Conservation (phyloP, 2,329 filamentous ascomycete genomes). For the Microascus cirrosus region DNA sequence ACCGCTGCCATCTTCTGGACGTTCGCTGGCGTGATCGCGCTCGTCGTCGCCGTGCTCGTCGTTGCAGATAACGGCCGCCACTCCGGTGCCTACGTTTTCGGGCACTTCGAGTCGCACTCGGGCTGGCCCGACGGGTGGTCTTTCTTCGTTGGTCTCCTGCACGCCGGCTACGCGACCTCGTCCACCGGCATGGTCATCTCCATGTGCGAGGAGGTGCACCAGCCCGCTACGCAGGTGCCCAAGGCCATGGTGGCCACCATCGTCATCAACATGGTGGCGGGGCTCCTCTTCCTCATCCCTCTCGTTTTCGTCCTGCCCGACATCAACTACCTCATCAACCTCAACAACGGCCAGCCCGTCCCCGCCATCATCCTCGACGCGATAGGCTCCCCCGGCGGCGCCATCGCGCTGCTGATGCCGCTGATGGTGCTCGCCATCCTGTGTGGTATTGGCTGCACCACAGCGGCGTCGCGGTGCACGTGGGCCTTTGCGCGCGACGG, state of each 20-base stretch:
- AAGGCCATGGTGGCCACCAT: slow-evolving; percentile 62
- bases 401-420: slow-evolving; percentile 52
- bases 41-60: slow-evolving; percentile 49
- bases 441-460: slow-evolving; percentile 60
- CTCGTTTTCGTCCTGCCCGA: slow-evolving; percentile 60
- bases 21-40: slow-evolving; percentile 57
- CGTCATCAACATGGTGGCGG: slow-evolving; percentile 53
- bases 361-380: slow-evolving; percentile 53
- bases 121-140: slow-evolving; percentile 64
- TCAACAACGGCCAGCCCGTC: slow-evolving; percentile 49
- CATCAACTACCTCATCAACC: slow-evolving; percentile 38
- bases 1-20: slow-evolving; percentile 67
- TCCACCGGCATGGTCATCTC: slow-evolving; percentile 73
- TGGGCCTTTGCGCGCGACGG: slow-evolving; percentile 64
- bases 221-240: slow-evolving; percentile 56
- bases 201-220: slow-evolving; percentile 64
- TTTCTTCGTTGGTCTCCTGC: slow-evolving; percentile 60
- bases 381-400: slow-evolving; percentile 47
- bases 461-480: slow-evolving; percentile 53
- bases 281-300: slow-evolving; percentile 57
- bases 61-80: slow-evolving; percentile 59
- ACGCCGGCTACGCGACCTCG: slow-evolving; percentile 63
- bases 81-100: slow-evolving; percentile 52
- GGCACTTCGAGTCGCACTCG: slow-evolving; percentile 55
- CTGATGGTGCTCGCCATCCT: slow-evolving; percentile 55